Percentiles rank a stretch among this genome's conserved stretches.
These are phyloP conservation scores for Dactylella cylindrospora DNA, from an alignment of 2,329 filamentous ascomycete species.

Conservation along the genomic window DNA sequence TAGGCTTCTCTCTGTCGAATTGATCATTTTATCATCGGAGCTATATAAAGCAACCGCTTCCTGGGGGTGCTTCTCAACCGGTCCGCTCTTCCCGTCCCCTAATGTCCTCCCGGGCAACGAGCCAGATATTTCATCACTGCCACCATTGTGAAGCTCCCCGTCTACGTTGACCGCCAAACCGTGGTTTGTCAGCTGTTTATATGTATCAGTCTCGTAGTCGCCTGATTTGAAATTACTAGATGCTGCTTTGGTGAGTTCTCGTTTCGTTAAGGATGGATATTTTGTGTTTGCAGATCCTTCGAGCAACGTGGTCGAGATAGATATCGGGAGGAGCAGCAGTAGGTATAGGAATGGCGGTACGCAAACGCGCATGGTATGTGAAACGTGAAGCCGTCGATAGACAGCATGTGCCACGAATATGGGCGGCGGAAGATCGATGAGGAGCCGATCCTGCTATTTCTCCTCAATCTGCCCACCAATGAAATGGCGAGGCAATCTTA, in stretches of 20 bases:
- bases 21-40: not conserved
- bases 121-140: conserved; percentile 14
- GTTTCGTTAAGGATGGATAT: no score
- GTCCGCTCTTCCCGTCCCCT: conserved; percentile 7
- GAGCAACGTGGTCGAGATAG: not conserved
- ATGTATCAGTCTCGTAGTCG: conserved; percentile 21
- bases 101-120: not conserved
- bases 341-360: conserved; percentile 1
- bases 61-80: conserved; percentile 12
- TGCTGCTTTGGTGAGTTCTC: conserved; percentile 2
- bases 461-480: not conserved
- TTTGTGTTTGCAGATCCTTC: no score
- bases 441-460: conserved; percentile 13
- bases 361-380: conserved; percentile 16
- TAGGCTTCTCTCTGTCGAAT: conserved; percentile 5
- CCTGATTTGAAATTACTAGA: conserved; percentile 10
- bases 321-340: conserved; percentile 8
- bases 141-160: no score
- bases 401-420: conserved; percentile 1
- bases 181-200: conserved; percentile 21
- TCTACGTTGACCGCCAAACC: no score
- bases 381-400: conserved; percentile 9
- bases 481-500: conserved; percentile 11
- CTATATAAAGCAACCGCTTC: not conserved
- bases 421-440: not conserved